A percentile compares a stretch with the other conserved stretches of the same genome.
Evolutionary conservation across 345 rosid species (phyloP).

Genomic region (Pelargonium nanum): DNA sequence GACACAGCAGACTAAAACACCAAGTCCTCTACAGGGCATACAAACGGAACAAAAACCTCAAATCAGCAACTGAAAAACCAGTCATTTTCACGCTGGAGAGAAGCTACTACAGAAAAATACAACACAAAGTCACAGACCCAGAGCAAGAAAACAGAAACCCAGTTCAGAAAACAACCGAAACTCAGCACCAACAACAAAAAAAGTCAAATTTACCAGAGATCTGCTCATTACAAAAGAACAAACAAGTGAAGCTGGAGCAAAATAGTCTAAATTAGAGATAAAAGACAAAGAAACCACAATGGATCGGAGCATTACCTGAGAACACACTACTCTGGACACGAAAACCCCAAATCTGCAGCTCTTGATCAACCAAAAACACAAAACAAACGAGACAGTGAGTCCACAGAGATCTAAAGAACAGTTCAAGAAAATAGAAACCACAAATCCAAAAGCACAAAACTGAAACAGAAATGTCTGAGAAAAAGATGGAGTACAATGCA

Average conservation of each 20-base stretch:
- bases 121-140: not conserved
- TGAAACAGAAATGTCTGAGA: not conserved
- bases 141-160: not conserved
- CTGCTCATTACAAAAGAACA: not conserved
- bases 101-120: not conserved
- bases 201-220: not conserved
- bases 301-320: slow-evolving; percentile 12
- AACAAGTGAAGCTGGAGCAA: not conserved
- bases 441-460: not conserved
- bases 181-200: no score
- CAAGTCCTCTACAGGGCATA: no score
- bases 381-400: not conserved
- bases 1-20: not conserved
- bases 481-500: not conserved
- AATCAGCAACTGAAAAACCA: not conserved
- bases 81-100: not conserved
- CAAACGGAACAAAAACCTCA: not conserved
- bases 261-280: not conserved
- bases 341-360: slow-evolving; percentile 6
- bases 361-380: not conserved
- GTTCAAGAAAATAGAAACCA: not conserved
- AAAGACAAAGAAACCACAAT: slow-evolving; percentile 1
- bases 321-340: slow-evolving; percentile 3
- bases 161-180: not conserved
- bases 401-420: not conserved